Evolutionary conservation across 2,329 filamentous ascomycete species (phyloP).

Genomic region (Diplodia sapinea): DNA sequence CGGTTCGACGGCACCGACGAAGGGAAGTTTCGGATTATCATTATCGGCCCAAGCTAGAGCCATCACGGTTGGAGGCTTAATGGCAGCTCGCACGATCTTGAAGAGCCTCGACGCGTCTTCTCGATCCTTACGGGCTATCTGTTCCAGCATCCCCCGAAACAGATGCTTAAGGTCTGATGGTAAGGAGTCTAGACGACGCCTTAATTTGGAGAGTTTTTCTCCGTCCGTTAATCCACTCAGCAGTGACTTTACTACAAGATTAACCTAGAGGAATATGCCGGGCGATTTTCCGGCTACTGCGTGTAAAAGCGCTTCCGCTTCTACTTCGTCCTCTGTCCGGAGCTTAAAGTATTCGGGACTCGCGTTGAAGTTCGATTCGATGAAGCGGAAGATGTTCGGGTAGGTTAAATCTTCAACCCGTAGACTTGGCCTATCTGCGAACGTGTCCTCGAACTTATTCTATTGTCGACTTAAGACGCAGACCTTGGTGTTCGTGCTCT

Average conservation of each 20-base stretch:
- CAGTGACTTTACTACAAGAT: constrained; percentile 34
- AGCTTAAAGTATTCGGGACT: constrained; percentile 6
- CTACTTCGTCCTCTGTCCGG: neutral
- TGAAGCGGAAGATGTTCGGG: constrained; percentile 10
- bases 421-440: constrained; percentile 7
- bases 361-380: neutral
- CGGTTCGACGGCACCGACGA: neutral
- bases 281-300: constrained; percentile 31
- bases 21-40: constrained; percentile 9
- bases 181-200: constrained; percentile 25
- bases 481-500: constrained; percentile 12
- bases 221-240: constrained; percentile 31
- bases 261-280: constrained; percentile 37
- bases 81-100: constrained; percentile 17
- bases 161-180: constrained; percentile 33
- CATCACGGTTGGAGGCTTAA: constrained; percentile 8
- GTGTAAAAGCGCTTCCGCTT: neutral
- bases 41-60: constrained; percentile 32
- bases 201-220: constrained; percentile 32
- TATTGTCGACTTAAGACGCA: constrained; percentile 18
- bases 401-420: constrained; percentile 18
- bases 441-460: constrained; percentile 19
- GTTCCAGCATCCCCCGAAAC: constrained; percentile 32
- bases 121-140: neutral
- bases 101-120: constrained; percentile 33